Conservation (phyloP, 1,139 yeast species). For the Geotrichum bryndzae region DNA sequence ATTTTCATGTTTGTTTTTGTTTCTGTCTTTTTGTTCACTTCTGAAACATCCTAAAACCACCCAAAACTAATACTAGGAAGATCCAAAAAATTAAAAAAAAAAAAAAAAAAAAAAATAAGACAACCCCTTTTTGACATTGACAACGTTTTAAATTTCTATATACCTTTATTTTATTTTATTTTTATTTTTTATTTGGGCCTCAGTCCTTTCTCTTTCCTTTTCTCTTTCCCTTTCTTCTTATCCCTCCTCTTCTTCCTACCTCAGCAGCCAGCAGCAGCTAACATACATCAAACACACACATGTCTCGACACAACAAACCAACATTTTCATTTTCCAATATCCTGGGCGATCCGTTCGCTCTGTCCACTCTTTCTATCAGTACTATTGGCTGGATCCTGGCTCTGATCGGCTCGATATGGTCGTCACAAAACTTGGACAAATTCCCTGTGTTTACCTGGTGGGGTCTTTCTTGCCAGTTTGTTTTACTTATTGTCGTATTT, state of each 20-base stretch:
- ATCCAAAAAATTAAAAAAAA: background rate
- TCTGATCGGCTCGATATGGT: conserved; percentile 76
- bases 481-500: conserved; percentile 51
- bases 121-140: background rate
- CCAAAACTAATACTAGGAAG: background rate
- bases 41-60: background rate
- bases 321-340: conserved; percentile 15
- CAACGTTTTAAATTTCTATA: background rate
- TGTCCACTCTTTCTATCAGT: conserved; percentile 16
- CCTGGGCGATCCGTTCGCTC: conserved; percentile 17
- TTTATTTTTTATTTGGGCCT: background rate
- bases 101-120: background rate
- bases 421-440: conserved; percentile 34
- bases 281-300: background rate
- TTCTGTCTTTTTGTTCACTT: no score
- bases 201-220: background rate
- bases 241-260: background rate
- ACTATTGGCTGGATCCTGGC: conserved; percentile 66
- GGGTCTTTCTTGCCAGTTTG: conserved; percentile 82
- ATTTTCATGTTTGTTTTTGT: no score
- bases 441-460: conserved; percentile 94
- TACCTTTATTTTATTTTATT: background rate
- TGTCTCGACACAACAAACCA: background rate
- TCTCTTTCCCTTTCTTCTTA: background rate
- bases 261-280: background rate